Conservation (phyloP, 257 asterid genomes). For the Handroanthus guayacan region DNA sequence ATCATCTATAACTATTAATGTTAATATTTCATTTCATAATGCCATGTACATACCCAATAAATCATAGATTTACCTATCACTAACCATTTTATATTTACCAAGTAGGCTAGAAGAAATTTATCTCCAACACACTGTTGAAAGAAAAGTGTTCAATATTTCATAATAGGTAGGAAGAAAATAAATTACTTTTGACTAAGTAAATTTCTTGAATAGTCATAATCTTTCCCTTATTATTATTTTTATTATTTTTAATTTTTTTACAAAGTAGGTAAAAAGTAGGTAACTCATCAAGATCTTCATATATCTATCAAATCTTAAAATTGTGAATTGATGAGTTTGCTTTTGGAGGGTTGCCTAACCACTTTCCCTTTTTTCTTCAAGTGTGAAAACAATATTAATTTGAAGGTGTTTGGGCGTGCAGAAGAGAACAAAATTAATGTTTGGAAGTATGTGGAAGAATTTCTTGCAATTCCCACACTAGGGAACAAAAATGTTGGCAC, state of each 20-base stretch:
- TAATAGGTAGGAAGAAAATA: no score
- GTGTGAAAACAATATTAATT: constrained; percentile 33
- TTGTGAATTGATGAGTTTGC: constrained; percentile 22
- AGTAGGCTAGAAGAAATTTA: no score
- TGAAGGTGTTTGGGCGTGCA: constrained; percentile 29
- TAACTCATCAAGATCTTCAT: constrained; percentile 12
- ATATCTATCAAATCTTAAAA: constrained; percentile 26
- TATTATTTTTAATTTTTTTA: no score
- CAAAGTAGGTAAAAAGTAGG: constrained; percentile 15
- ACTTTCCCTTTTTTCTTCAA: constrained; percentile 18
- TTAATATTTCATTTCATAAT: no score
- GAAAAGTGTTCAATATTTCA: no score
- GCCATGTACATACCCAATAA: no score
- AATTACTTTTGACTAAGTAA: no score
- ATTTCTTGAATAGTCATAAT: background rate
- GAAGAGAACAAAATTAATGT: constrained; percentile 32
- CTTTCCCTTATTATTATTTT: no score
- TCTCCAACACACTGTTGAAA: no score
- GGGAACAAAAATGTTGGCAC: constrained; percentile 53
- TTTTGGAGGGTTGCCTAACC: constrained; percentile 34
- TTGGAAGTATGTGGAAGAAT: constrained; percentile 41
- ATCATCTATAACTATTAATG: no score
- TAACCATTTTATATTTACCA: no score
- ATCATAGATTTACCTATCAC: no score
- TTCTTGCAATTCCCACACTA: constrained; percentile 37